A percentile compares a stretch with the other conserved stretches of the same genome.
phyloP scores from a whole-genome alignment of 1,284 basidiomycete genomes.

The Spongiforma sp. region DNA sequence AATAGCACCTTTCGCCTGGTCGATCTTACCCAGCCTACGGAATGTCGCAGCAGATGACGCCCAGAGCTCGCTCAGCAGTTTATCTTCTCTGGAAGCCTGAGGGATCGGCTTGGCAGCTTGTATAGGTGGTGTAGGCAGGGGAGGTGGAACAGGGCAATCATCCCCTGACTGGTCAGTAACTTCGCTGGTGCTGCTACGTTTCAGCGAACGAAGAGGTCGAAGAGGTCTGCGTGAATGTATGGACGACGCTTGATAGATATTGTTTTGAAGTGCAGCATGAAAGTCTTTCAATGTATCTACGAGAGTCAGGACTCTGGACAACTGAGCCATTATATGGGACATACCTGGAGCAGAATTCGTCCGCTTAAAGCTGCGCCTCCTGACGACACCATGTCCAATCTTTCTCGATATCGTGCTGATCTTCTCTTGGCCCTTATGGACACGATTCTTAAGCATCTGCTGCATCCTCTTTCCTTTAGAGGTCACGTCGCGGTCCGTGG shows the following conservation, averaged over 20 bases:
- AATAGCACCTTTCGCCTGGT: slow-evolving; percentile 89
- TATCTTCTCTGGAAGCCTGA: slow-evolving; percentile 65
- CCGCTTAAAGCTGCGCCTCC: slow-evolving; percentile 58
- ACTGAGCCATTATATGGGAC: background rate
- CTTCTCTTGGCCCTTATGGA: slow-evolving; percentile 72
- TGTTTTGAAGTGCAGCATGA: slow-evolving; percentile 61
- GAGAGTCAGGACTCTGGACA: slow-evolving; percentile 4
- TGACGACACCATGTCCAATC: slow-evolving; percentile 71
- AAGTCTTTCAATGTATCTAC: slow-evolving; percentile 53
- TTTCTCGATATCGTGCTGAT: slow-evolving; percentile 79
- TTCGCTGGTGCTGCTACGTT: slow-evolving; percentile 38
- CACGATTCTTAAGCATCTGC: slow-evolving; percentile 71
- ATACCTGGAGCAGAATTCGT: slow-evolving; percentile 70
- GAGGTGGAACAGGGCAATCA: slow-evolving; percentile 47
- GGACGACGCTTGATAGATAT: slow-evolving; percentile 82
- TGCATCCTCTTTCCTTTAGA: slow-evolving; percentile 72
- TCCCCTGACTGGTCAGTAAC: slow-evolving; percentile 42
- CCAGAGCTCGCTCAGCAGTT: slow-evolving; percentile 89
- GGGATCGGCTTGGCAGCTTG: slow-evolving; percentile 42
- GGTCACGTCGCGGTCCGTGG: slow-evolving; percentile 46
- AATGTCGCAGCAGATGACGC: slow-evolving; percentile 95
- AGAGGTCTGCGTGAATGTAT: slow-evolving; percentile 79
- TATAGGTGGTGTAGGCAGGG: slow-evolving; percentile 40
- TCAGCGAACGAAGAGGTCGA: slow-evolving; percentile 55
- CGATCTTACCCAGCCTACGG: slow-evolving; percentile 85